Conservation (phyloP, 495 filamentous ascomycete species). For the Copromyces sp. region DNA sequence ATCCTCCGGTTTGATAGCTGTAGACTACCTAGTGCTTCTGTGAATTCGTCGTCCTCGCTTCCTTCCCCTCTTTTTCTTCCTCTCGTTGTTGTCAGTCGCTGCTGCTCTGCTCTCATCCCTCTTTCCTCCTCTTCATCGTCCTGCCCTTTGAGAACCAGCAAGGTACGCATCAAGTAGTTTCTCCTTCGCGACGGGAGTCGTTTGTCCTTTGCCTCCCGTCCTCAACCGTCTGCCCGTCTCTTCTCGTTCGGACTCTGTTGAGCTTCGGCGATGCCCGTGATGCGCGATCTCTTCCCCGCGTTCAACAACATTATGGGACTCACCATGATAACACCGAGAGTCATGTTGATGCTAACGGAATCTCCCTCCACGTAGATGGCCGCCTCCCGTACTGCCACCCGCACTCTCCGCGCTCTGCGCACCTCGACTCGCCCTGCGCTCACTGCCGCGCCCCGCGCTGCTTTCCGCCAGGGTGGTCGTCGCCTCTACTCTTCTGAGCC, state of each 20-base stretch:
- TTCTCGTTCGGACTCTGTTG: neutral
- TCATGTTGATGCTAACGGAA: neutral
- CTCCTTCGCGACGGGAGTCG: conserved; percentile 1
- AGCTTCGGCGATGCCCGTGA: neutral
- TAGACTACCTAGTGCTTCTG: neutral
- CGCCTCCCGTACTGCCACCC: conserved; percentile 23
- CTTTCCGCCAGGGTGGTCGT: conserved; percentile 54
- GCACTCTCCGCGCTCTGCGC: conserved; percentile 49
- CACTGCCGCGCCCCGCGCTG: conserved; percentile 42
- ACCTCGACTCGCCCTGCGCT: conserved; percentile 40
- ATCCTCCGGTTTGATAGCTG: neutral
- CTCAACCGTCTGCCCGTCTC: neutral
- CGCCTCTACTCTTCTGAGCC: conserved; percentile 70
- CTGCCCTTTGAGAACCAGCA: conserved; percentile 6
- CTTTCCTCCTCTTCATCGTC: conserved; percentile 10
- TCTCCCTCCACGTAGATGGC: conserved; percentile 29
- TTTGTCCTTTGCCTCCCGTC: conserved; percentile 13
- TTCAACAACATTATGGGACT: conserved; percentile 10
- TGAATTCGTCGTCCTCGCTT: conserved; percentile 1
- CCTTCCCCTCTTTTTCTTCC: neutral
- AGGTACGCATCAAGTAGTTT: neutral
- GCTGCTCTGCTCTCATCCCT: conserved; percentile 8
- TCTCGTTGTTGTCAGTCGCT: neutral
- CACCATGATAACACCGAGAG: neutral
- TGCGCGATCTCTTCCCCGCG: conserved; percentile 20